Conservation (phyloP, 2,329 filamentous ascomycete species). For the Colletotrichum abscissum region DNA sequence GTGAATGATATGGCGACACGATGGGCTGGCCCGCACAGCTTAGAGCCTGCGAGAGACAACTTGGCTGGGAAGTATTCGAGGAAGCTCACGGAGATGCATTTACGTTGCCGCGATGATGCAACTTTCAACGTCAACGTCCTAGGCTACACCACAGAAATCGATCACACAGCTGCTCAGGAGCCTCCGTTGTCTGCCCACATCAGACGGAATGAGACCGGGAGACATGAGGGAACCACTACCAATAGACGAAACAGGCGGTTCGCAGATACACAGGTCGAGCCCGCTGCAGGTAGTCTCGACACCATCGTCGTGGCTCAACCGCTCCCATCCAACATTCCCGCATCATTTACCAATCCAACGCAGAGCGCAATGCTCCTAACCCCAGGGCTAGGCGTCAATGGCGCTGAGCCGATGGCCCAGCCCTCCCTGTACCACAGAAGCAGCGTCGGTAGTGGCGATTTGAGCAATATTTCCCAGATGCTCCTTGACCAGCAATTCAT, state of each 20-base stretch:
- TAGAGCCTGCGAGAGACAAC: constrained; percentile 1
- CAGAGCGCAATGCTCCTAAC: not conserved
- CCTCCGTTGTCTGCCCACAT: not conserved
- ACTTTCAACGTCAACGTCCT: constrained; percentile 26
- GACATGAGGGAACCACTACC: no score
- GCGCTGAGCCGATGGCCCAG: not conserved
- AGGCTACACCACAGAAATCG: constrained; percentile 23
- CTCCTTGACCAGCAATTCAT: constrained; percentile 46
- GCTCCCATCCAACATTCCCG: not conserved
- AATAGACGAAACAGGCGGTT: no score
- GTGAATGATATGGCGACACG: constrained; percentile 44
- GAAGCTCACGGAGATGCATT: constrained; percentile 34
- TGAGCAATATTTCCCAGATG: constrained; percentile 43
- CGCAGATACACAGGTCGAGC: no score
- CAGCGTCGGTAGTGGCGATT: constrained; percentile 33
- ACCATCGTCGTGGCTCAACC: constrained; percentile 8
- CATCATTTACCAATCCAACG: not conserved
- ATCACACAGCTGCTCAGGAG: constrained; percentile 6
- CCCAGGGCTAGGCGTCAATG: not conserved
- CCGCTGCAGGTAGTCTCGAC: not conserved
- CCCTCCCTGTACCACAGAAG: constrained; percentile 17
- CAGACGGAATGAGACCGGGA: not conserved
- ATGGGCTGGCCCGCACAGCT: constrained; percentile 39
- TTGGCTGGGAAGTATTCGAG: constrained; percentile 39
- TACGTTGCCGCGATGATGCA: constrained; percentile 21